phyloP scores from a whole-genome alignment of 805 yeast genomes.

The Ogataea philodendri region DNA sequence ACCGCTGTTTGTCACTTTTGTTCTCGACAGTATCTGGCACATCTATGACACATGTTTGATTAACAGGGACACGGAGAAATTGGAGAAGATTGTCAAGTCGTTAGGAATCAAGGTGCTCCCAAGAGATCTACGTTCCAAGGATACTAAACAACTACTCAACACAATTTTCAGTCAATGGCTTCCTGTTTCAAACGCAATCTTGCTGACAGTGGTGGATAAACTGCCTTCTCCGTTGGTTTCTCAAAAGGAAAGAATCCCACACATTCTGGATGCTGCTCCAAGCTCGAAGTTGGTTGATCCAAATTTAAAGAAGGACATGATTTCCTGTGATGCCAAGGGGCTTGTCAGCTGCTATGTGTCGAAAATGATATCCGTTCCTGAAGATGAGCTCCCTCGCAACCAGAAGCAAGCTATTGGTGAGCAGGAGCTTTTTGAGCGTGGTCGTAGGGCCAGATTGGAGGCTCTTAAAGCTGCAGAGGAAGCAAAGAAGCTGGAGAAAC shows the following conservation, averaged over 20 bases:
- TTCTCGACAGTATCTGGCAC: conserved; percentile 89
- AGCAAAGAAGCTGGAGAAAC: conserved; percentile 35
- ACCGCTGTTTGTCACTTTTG: conserved; percentile 83
- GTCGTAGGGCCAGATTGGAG: conserved; percentile 60
- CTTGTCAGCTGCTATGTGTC: conserved; percentile 79
- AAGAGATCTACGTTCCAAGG: conserved; percentile 78
- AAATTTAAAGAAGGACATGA: conserved; percentile 53
- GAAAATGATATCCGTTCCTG: conserved; percentile 84
- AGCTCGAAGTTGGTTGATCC: conserved; percentile 48
- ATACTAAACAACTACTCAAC: conserved; percentile 58
- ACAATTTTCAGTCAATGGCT: conserved; percentile 89
- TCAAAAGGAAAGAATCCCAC: conserved; percentile 69
- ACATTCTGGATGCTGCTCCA: conserved; percentile 60
- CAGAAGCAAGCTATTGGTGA: conserved; percentile 41
- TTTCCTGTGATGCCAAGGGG: conserved; percentile 63
- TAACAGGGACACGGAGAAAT: conserved; percentile 64
- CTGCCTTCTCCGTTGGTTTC: conserved; percentile 81
- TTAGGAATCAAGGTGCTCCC: conserved; percentile 67
- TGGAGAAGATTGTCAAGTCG: conserved; percentile 72
- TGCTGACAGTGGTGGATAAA: conserved; percentile 79
- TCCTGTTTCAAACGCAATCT: conserved; percentile 83
- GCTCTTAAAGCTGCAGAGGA: conserved; percentile 67
- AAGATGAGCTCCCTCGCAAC: conserved; percentile 68
- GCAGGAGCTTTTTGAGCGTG: conserved; percentile 62
- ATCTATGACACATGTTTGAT: conserved; percentile 70